These are phyloP conservation scores for Meyerozyma athensensis DNA, from an alignment of 1,139 yeast genomes.

Conservation along the genomic window DNA sequence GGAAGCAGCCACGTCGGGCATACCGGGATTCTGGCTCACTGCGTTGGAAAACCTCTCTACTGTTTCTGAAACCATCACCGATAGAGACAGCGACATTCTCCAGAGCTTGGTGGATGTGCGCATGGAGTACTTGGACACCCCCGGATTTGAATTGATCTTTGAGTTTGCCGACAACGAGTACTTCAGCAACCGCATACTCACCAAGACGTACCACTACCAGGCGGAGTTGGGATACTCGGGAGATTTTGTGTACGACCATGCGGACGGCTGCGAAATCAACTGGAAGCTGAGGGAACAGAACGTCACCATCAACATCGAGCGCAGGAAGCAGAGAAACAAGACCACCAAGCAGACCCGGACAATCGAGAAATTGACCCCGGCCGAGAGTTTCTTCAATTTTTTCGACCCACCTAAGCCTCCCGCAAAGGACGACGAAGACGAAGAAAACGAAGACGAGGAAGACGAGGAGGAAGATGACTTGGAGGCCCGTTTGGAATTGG, in stretches of 20 bases:
- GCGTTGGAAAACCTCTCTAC: slow-evolving; percentile 85
- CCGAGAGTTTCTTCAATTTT: slow-evolving; percentile 91
- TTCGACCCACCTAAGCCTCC: slow-evolving; percentile 92
- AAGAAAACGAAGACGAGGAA: slow-evolving; percentile 38
- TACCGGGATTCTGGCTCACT: slow-evolving; percentile 96
- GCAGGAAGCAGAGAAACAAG: slow-evolving; percentile 97
- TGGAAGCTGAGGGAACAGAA: slow-evolving; percentile 82
- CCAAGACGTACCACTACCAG: slow-evolving; percentile 90
- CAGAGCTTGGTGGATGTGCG: slow-evolving; percentile 64
- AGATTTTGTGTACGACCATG: slow-evolving; percentile 94
- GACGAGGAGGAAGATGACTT: slow-evolving; percentile 70
- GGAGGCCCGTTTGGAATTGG: slow-evolving; percentile 83
- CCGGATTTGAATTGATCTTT: slow-evolving; percentile 86
- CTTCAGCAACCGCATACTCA: slow-evolving; percentile 66
- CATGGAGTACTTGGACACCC: slow-evolving; percentile 77
- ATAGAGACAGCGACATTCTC: slow-evolving; percentile 85
- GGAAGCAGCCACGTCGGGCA: slow-evolving; percentile 51
- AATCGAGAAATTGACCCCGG: slow-evolving; percentile 88
- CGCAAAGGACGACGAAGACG: slow-evolving; percentile 37
- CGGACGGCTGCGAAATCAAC: slow-evolving; percentile 82
- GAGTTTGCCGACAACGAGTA: slow-evolving; percentile 74
- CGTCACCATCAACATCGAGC: slow-evolving; percentile 82
- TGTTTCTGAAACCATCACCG: slow-evolving; percentile 81
- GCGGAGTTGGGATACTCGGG: slow-evolving; percentile 94
- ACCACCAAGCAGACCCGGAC: slow-evolving; percentile 96